Conservation (phyloP, 495 filamentous ascomycete species). For the Penicillium crystallinum region DNA sequence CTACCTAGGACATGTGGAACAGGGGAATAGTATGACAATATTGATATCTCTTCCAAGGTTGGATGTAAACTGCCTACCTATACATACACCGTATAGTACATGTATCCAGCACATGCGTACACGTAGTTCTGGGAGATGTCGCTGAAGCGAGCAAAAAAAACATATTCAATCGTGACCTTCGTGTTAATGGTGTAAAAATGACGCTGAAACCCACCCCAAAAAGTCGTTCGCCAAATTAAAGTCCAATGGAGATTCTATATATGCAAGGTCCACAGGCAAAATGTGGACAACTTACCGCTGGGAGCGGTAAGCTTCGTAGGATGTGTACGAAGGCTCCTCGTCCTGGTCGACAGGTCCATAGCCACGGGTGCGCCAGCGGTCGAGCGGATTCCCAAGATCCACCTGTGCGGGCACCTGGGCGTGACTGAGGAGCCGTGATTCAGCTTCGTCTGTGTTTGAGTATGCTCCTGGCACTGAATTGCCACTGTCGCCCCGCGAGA, state of each 20-base stretch:
- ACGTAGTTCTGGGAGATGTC: neutral
- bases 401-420: constrained; percentile 34
- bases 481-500: constrained; percentile 25
- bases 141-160: neutral
- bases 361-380: constrained; percentile 44
- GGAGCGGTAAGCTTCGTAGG: constrained; percentile 39
- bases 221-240: neutral
- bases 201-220: neutral
- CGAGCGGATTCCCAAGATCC: constrained; percentile 25
- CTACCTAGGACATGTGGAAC: no score
- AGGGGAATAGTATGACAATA: no score
- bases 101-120: neutral
- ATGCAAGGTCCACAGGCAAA: neutral
- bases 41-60: no score
- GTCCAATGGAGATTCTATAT: neutral
- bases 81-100: neutral
- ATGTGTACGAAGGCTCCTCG: constrained; percentile 30
- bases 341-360: constrained; percentile 46
- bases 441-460: constrained; percentile 41
- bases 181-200: neutral
- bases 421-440: constrained; percentile 37
- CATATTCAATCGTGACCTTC: constrained; percentile 4
- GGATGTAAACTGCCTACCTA: no score
- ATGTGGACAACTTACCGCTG: constrained; percentile 11
- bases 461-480: constrained; percentile 25